Percentiles rank a stretch among this genome's conserved stretches.
Conservation (phyloP, 2,329 filamentous ascomycete species). For the Tolypocladium tundrense region DNA sequence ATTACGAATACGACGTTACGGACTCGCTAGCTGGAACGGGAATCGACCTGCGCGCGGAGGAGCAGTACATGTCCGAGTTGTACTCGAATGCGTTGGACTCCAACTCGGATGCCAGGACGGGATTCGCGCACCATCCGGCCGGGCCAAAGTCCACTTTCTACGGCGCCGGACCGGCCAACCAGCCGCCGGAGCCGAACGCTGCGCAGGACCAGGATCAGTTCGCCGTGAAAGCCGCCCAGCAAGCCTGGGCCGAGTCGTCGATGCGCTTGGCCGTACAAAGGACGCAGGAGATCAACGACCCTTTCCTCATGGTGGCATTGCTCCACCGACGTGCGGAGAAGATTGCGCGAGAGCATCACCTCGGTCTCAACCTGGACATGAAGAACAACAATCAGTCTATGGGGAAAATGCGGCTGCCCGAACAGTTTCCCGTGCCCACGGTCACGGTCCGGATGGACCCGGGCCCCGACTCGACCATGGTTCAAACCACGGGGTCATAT, state of each 20-base stretch:
- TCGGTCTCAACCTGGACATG: constrained; percentile 44
- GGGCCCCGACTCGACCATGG: constrained; percentile 52
- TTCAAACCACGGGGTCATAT: constrained; percentile 56
- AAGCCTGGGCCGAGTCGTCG: constrained; percentile 56
- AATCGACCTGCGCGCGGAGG: constrained; percentile 79
- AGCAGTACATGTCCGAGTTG: constrained; percentile 65
- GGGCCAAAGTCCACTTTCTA: constrained; percentile 50
- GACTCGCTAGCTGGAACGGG: constrained; percentile 79
- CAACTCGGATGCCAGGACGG: constrained; percentile 36
- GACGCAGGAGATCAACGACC: constrained; percentile 61
- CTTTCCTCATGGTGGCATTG: constrained; percentile 60
- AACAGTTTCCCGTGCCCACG: constrained; percentile 38
- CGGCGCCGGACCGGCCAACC: constrained; percentile 55
- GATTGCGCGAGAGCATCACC: constrained; percentile 46
- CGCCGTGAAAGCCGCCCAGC: constrained; percentile 53
- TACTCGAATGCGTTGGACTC: constrained; percentile 42
- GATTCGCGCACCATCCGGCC: constrained; percentile 40
- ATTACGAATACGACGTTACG: constrained; percentile 61
- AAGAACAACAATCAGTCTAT: constrained; percentile 34
- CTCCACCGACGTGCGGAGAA: constrained; percentile 48
- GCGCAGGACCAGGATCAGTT: constrained; percentile 50
- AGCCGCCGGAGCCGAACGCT: constrained; percentile 38
- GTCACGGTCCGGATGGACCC: constrained; percentile 44
- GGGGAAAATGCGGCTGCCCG: constrained; percentile 38
- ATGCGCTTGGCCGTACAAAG: constrained; percentile 47